Evolutionary conservation across 306 rosid genomes (phyloP).

Genomic region (Gillenia trifoliata): DNA sequence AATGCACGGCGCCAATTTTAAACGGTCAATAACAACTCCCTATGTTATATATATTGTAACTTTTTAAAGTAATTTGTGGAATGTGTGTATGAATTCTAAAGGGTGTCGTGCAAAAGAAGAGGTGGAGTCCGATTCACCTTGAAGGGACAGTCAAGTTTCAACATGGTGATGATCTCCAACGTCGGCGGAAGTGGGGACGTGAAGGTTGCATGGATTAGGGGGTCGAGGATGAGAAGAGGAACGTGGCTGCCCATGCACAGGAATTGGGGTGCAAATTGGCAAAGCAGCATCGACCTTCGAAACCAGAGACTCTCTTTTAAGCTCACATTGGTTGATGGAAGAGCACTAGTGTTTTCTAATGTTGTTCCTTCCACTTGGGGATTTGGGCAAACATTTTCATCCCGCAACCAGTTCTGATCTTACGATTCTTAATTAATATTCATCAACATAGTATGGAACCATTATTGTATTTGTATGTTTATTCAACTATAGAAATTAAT

Average conservation of each 20-base stretch:
- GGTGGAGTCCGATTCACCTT: slow-evolving; percentile 81
- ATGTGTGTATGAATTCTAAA: slow-evolving; percentile 4
- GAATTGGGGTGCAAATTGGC: slow-evolving; percentile 92
- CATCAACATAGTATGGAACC: neutral
- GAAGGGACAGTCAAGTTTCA: slow-evolving; percentile 66
- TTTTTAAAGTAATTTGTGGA: no score
- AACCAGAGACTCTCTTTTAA: slow-evolving; percentile 63
- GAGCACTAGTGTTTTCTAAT: slow-evolving; percentile 35
- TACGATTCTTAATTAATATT: neutral
- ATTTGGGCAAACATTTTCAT: slow-evolving; percentile 75
- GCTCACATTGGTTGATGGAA: slow-evolving; percentile 54
- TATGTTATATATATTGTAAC: no score
- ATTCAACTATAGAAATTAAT: neutral
- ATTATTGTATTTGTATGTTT: neutral
- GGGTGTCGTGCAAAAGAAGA: slow-evolving; percentile 70
- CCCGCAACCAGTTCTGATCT: slow-evolving; percentile 49
- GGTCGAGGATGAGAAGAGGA: slow-evolving; percentile 27
- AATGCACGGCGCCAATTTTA: no score
- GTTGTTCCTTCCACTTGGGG: slow-evolving; percentile 77
- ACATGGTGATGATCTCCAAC: slow-evolving; percentile 83
- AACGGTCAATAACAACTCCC: no score
- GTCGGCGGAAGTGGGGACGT: slow-evolving; percentile 77
- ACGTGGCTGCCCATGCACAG: slow-evolving; percentile 72
- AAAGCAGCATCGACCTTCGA: slow-evolving; percentile 52
- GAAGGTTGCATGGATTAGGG: slow-evolving; percentile 56